Conservation (phyloP, 345 rosid genomes). For the Gossypium arboreum region DNA sequence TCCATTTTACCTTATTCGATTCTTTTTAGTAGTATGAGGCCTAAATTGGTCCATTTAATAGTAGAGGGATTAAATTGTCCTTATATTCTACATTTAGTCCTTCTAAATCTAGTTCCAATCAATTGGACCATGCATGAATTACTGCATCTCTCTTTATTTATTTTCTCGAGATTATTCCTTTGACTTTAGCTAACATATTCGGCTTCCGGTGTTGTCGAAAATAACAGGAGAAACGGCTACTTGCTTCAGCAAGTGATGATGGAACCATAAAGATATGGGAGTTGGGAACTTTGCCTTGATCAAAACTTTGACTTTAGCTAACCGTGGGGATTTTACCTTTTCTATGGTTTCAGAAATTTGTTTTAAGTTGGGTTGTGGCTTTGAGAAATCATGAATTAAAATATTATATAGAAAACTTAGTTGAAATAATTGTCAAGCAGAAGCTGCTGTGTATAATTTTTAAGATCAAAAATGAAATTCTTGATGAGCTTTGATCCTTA, state of each 20-base stretch:
- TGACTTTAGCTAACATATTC: not conserved
- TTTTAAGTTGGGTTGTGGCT: not conserved
- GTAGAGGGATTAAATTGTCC: too few relatives aligned
- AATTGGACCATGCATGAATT: not conserved
- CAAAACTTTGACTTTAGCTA: not conserved
- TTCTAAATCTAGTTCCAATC: too few relatives aligned
- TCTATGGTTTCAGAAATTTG: conserved; percentile 6
- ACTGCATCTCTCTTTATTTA: not conserved
- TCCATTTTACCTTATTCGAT: too few relatives aligned
- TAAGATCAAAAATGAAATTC: not conserved
- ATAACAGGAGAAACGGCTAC: conserved; percentile 49
- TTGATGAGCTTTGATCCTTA: not conserved
- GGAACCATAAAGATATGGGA: conserved; percentile 76
- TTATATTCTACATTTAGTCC: too few relatives aligned
- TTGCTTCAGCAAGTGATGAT: conserved; percentile 88
- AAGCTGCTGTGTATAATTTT: not conserved
- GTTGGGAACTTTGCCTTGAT: conserved; percentile 39
- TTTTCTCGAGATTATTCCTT: not conserved
- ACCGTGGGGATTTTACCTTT: too few relatives aligned
- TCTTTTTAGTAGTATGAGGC: too few relatives aligned
- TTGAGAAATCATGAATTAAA: not conserved
- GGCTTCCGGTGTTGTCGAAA: conserved; percentile 1
- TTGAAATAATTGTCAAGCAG: not conserved
- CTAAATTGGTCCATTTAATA: too few relatives aligned
- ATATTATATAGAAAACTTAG: not conserved